These are phyloP conservation scores for Musa schizocarpa DNA, from an alignment of 176 grass and related monocot species.

Conservation along the genomic window DNA sequence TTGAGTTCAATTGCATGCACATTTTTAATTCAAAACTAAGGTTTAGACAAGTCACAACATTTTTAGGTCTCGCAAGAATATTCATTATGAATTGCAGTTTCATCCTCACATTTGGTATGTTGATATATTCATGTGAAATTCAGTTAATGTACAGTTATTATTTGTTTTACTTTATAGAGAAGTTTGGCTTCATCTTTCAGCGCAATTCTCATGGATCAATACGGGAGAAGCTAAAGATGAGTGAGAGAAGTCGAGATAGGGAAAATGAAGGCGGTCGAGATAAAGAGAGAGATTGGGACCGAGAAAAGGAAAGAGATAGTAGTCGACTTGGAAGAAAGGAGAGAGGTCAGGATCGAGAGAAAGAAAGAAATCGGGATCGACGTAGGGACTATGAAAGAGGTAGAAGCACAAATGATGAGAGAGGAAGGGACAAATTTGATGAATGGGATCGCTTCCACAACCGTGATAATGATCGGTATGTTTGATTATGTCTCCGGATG, in stretches of 20 bases:
- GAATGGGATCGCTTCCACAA: not conserved
- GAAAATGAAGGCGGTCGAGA: slow-evolving; percentile 4
- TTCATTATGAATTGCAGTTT: not conserved
- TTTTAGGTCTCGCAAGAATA: not conserved
- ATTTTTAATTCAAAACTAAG: too few species aligned
- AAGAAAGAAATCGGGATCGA: slow-evolving; percentile 4
- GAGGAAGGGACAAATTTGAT: slow-evolving; percentile 10
- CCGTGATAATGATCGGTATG: slow-evolving; percentile 16
- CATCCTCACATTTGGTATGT: not conserved
- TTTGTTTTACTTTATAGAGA: not conserved
- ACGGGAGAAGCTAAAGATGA: not conserved
- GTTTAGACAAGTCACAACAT: too few species aligned
- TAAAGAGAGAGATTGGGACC: slow-evolving; percentile 2
- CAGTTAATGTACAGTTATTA: not conserved
- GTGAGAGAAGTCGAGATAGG: slow-evolving; percentile 9
- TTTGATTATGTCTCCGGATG: not conserved
- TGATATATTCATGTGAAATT: not conserved
- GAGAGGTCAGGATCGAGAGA: not conserved
- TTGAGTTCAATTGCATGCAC: too few species aligned
- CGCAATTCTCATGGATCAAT: not conserved
- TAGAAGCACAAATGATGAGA: slow-evolving; percentile 12
- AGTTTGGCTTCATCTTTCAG: not conserved
- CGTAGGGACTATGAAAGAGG: slow-evolving; percentile 13
- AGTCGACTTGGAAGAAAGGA: not conserved
- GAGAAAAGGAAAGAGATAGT: slow-evolving; percentile 14